Conservation (phyloP, 2,329 filamentous ascomycete species). For the Teratosphaeria nubilosa region DNA sequence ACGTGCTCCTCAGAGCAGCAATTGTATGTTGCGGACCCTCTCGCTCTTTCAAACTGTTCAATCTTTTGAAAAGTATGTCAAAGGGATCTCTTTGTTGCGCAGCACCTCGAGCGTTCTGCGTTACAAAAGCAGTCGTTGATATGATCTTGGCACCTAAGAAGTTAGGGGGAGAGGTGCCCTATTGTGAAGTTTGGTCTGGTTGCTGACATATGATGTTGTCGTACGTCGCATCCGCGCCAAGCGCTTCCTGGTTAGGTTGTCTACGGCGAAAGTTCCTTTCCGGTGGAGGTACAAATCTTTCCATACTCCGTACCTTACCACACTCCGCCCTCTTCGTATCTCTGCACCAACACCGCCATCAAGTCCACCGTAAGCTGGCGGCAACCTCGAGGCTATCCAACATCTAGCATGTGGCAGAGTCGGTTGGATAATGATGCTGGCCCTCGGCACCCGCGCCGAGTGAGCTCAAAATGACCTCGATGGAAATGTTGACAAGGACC, state of each 20-base stretch:
- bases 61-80: not conserved
- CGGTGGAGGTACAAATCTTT: not conserved
- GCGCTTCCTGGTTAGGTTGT: not conserved
- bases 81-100: not conserved
- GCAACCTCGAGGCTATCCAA: not conserved
- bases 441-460: not conserved
- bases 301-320: too few species aligned
- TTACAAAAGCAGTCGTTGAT: not conserved
- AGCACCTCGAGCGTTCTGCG: not conserved
- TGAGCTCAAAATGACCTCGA: not conserved
- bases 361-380: not conserved
- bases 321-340: not conserved
- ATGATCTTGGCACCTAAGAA: not conserved
- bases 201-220: not conserved
- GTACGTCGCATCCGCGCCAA: not conserved
- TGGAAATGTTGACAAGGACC: not conserved
- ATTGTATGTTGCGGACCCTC: not conserved
- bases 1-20: constrained; percentile 1
- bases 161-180: not conserved
- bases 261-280: not conserved
- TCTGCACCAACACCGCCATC: not conserved
- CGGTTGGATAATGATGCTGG: not conserved
- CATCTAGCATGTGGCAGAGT: not conserved
- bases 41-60: not conserved
- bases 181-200: not conserved